Conservation (phyloP, 2,329 filamentous ascomycete genomes). For the Claviceps fusiformis region DNA sequence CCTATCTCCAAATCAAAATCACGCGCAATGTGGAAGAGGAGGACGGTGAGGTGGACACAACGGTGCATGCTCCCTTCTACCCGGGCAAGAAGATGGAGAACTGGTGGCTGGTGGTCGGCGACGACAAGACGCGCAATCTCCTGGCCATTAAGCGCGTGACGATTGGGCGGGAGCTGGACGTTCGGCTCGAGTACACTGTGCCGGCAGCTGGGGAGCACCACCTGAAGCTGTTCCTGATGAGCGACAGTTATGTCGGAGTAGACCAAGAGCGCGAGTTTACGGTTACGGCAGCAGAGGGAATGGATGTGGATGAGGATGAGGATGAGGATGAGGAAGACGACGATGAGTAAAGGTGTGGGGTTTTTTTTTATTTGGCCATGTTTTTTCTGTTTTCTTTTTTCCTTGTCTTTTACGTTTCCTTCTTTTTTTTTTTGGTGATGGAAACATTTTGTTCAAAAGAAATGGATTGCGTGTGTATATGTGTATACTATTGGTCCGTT, state of each 20-base stretch:
- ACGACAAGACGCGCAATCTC: conserved; percentile 76
- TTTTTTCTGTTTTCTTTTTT: not conserved
- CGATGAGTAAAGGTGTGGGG: conserved; percentile 30
- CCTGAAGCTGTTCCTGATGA: conserved; percentile 88
- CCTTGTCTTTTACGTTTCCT: not conserved
- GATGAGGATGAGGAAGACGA: conserved; percentile 46
- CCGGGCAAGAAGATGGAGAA: conserved; percentile 87
- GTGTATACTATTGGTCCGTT: too few relatives aligned
- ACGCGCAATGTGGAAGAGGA: conserved; percentile 63
- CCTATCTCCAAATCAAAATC: conserved; percentile 73
- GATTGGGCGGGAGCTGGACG: conserved; percentile 62
- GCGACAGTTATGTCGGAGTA: conserved; percentile 91
- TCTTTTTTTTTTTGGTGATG: too few relatives aligned
- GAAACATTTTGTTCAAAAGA: not conserved
- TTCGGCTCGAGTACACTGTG: conserved; percentile 78
- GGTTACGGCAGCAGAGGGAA: conserved; percentile 75
- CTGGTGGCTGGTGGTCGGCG: conserved; percentile 95
- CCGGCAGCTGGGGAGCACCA: conserved; percentile 73
- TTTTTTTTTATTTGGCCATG: not conserved
- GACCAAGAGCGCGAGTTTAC: conserved; percentile 90
- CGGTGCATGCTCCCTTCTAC: conserved; percentile 92
- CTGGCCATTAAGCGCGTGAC: conserved; percentile 92
- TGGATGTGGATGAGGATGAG: conserved; percentile 76
- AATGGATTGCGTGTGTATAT: not conserved
- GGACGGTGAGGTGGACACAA: conserved; percentile 57